Evolutionary conservation across 441 rosid species (phyloP).

Genomic region (Euphorbia schlechtendalii): DNA sequence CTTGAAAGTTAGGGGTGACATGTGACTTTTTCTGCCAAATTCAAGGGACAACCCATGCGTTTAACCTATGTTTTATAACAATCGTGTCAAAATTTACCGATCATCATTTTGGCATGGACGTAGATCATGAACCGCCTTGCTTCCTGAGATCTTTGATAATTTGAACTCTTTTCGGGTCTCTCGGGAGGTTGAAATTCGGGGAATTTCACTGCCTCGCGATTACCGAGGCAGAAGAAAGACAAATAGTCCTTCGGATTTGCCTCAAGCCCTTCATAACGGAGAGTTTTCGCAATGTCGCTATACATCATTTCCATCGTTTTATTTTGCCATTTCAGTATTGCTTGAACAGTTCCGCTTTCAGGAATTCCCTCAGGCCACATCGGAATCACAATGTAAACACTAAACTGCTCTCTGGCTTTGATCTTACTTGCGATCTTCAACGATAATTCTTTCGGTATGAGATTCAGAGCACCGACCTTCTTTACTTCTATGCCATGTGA

Average conservation of each 20-base stretch:
- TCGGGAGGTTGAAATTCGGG: conserved; percentile 69
- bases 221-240: conserved; percentile 87
- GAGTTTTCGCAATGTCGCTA: conserved; percentile 21
- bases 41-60: no score
- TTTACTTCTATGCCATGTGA: conserved; percentile 54
- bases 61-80: no score
- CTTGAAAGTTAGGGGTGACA: no score
- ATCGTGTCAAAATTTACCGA: conserved; percentile 32
- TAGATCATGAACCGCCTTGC: conserved; percentile 92
- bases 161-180: conserved; percentile 52
- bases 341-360: conserved; percentile 23
- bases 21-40: no score
- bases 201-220: conserved; percentile 60
- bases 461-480: conserved; percentile 64
- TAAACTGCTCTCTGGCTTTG: conserved; percentile 64
- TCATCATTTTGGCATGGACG: conserved; percentile 91
- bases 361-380: conserved; percentile 35
- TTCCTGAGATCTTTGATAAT: conserved; percentile 67
- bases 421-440: conserved; percentile 77
- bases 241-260: conserved; percentile 71
- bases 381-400: conserved; percentile 24
- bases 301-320: conserved; percentile 31
- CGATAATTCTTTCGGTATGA: conserved; percentile 78
- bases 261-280: conserved; percentile 43
- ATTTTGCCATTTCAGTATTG: conserved; percentile 25